Conservation (phyloP, 192 early-diverging fungal genomes). For the Chytriomyces hyalinus region DNA sequence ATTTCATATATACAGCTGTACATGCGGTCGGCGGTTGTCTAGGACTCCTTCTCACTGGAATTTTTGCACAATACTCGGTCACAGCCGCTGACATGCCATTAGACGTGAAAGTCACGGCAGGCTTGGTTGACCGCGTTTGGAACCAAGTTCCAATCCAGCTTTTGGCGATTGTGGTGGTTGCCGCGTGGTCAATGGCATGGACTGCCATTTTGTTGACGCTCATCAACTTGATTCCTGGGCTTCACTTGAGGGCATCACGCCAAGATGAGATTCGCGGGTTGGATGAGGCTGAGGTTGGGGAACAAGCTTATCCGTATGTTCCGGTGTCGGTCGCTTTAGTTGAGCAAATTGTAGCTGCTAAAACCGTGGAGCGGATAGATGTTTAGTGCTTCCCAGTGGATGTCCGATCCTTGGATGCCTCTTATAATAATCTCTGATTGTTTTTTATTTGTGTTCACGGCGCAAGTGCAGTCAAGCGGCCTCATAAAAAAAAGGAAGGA, state of each 20-base stretch:
- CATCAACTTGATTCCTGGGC: constrained; percentile 73
- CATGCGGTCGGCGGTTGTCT: constrained; percentile 82
- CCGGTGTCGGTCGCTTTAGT: neutral
- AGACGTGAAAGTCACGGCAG: constrained; percentile 59
- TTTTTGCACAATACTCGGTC: constrained; percentile 78
- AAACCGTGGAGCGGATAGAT: too few relatives aligned
- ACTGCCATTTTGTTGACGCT: constrained; percentile 69
- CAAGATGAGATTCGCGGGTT: constrained; percentile 77
- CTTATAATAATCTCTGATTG: too few relatives aligned
- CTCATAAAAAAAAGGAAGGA: too few relatives aligned
- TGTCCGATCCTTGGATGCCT: too few relatives aligned
- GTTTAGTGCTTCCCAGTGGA: too few relatives aligned
- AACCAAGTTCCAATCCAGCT: constrained; percentile 78
- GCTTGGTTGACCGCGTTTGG: constrained; percentile 81
- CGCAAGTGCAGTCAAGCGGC: too few relatives aligned
- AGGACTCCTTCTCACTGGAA: constrained; percentile 79
- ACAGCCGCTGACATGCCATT: constrained; percentile 56
- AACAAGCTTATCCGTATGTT: constrained; percentile 56
- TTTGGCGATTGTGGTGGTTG: constrained; percentile 69
- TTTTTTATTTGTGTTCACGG: too few relatives aligned
- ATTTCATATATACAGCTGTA: constrained; percentile 49
- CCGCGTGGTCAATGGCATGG: constrained; percentile 75
- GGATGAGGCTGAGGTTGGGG: constrained; percentile 83
- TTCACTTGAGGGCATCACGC: constrained; percentile 60
- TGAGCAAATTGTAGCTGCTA: too few relatives aligned